Base-by-base conservation (phyloP, 2,329 filamentous ascomycete species). In the Ceratocystis ficicola region DNA sequence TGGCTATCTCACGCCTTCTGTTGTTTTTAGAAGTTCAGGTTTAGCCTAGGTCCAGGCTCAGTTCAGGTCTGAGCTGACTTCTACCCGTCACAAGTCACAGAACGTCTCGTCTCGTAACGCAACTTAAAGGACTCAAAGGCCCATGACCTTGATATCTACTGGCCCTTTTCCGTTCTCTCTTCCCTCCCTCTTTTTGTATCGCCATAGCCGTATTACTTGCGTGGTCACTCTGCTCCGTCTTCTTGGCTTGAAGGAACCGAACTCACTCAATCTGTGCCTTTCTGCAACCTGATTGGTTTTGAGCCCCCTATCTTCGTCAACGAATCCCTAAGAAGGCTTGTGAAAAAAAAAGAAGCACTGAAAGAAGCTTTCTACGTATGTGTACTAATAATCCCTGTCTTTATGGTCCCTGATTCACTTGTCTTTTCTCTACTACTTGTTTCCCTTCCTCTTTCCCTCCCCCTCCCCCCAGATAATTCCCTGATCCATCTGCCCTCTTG, bases 381-480 rank as follows among this genome's bases (percentile, higher is more conserved):
- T 59, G 15, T 52, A 25, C 22, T 59, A 59, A 30, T 36, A 15
- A 59, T 59, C 55, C 55, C 55, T 59, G 55, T 36, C 12, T 5
- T 22, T 30, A 59, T 59, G 55, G 28, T 59, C 55, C 55, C 55
- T 59, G 55, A 59, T 36, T 59, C 55, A 32, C 55, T 59, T 28
- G 20, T 36, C 55, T n/a, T 17, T 30, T n/a, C 30, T 59, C 28
- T 59, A 32, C 15, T 12, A 4, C 55, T 36, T 17, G 25, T 8
- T 36, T 17, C 52, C 17, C 25, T 30, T 59, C 28, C 12, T 17
- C 50, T 15, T 8, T 2, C 25, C 10, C 22, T 3, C 50, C 25
- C 50, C 50, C 25, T 7, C 20, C 12, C 50, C 50, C 20, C 10
- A 28, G 28, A 28, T 22, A 41, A 46, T 30, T 17, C 25, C 20